Evolutionary conservation across 2,329 filamentous ascomycete genomes (phyloP), one percentile per base, ranked within the genome.

Genomic region (Aspergillus brunneoviolaceus): DNA sequence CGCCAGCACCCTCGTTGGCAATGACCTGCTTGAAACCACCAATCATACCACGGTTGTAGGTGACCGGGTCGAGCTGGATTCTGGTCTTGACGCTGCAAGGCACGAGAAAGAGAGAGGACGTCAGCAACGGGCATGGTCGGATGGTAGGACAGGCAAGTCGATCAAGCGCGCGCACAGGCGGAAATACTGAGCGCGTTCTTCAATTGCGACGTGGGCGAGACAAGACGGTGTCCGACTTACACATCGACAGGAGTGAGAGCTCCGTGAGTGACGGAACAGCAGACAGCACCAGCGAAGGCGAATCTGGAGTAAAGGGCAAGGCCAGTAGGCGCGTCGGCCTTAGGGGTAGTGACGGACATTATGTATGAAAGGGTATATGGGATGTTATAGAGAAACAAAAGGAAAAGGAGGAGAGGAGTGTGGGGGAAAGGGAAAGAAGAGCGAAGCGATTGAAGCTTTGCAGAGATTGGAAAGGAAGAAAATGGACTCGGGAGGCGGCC

Each of bases 181-280:
- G 56, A 67, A 59, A 59, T 58, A 61, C 51, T 54, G 23, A 39
- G 60, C 65, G 66, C 59, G 27, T 55, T 59, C 27, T 7, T 29
- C 42, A 58, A 21, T n/a, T 27, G 35, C 27, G 48, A 50, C 19
- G n/a, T 25, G 16, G 29, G 27, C 77, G 67, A 66, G 75, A 25
- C 72, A 72, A 45, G 39, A 45, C 39, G 39, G 39, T 45, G 71
- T 25, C 27, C 59, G 63, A 91, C 94, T 81, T 95, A 98, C 94
- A 99, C 95, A 90, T 99, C 95, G 80, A 99, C 92, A 76, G 95
- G 95, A 71, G 95, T 99, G 74, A 98, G 88, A 76, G 86, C 90
- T 81, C 94, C 95, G 87, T 99, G 95, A 77, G 95, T 99, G 82
- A 98, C 84, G 72, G 93, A 95, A 82, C 95, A 99, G 89, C 95